Conservation (phyloP, 2,329 filamentous ascomycete genomes). For the Ophiocordyceps robertsii region DNA sequence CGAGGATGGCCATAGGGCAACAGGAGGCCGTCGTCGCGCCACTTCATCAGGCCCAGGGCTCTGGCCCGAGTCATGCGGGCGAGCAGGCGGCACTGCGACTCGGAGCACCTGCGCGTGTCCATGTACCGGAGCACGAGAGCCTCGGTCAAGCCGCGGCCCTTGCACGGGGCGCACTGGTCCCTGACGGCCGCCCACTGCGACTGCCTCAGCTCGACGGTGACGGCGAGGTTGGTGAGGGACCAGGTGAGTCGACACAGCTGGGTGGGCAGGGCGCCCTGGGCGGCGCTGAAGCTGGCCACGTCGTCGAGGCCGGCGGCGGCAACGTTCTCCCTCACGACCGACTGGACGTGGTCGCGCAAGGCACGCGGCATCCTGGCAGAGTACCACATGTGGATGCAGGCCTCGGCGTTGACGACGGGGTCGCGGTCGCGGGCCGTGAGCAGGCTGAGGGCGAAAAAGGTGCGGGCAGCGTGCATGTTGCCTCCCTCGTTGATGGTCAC, state of each 20-base stretch:
- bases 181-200: conserved; percentile 4
- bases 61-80: conserved; percentile 8
- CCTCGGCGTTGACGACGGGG: conserved; percentile 8
- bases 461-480: not conserved
- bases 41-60: conserved; percentile 5
- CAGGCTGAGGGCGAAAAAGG: conserved; percentile 5
- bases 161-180: not conserved
- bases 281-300: not conserved
- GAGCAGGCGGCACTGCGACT: not conserved
- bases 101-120: conserved; percentile 4
- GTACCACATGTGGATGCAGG: conserved; percentile 13
- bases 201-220: conserved; percentile 2
- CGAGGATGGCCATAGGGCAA: conserved; percentile 10
- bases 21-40: conserved; percentile 10
- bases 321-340: conserved; percentile 1
- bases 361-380: conserved; percentile 7
- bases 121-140: not conserved
- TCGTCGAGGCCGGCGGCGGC: conserved; percentile 1
- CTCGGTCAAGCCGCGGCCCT: not conserved
- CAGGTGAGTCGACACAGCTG: conserved; percentile 1
- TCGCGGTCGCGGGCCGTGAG: conserved; percentile 4
- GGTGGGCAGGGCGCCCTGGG: not conserved
- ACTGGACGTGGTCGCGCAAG: conserved; percentile 4
- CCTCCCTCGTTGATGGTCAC: conserved; percentile 5
- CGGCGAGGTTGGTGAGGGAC: not conserved